A percentile compares a stretch with the other conserved stretches of the same genome.
Conservation (phyloP, 163 green algal genomes). For the Scenedesmus sp. region DNA sequence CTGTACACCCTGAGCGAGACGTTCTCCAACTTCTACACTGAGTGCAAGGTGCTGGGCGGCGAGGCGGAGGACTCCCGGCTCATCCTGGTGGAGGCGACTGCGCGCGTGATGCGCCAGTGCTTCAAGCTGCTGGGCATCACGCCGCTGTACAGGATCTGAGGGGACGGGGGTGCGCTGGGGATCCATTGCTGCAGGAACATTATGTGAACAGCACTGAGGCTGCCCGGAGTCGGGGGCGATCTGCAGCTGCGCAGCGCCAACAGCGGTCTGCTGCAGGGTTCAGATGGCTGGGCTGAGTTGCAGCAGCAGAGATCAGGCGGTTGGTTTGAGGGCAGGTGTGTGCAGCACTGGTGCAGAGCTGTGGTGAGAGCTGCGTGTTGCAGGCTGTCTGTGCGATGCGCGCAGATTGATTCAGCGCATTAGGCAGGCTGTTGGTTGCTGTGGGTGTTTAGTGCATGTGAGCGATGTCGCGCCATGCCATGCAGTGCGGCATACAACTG, state of each 20-base stretch:
- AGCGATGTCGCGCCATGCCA: no score
- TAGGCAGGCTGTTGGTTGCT: neutral
- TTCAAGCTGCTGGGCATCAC: slow-evolving; percentile 96
- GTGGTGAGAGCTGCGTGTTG: neutral
- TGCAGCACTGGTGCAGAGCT: neutral
- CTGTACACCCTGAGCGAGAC: slow-evolving; percentile 92
- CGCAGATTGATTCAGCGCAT: neutral
- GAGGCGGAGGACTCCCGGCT: slow-evolving; percentile 90
- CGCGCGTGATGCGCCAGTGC: slow-evolving; percentile 93
- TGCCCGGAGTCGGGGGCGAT: neutral
- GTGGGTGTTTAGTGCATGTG: no score
- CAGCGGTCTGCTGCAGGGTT: neutral
- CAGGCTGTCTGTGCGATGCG: neutral
- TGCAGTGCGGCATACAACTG: no score
- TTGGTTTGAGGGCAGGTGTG: neutral
- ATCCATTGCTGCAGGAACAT: neutral
- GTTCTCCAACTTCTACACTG: slow-evolving; percentile 97
- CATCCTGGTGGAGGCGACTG: slow-evolving; percentile 92
- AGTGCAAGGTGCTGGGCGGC: slow-evolving; percentile 94
- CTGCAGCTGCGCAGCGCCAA: neutral
- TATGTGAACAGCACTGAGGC: neutral
- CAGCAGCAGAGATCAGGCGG: neutral
- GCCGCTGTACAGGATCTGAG: slow-evolving; percentile 93
- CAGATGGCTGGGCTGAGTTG: neutral
- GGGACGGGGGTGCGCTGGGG: neutral